These are phyloP conservation scores for Orbilia javanica DNA, from an alignment of 2,329 filamentous ascomycete species.

Conservation along the genomic window DNA sequence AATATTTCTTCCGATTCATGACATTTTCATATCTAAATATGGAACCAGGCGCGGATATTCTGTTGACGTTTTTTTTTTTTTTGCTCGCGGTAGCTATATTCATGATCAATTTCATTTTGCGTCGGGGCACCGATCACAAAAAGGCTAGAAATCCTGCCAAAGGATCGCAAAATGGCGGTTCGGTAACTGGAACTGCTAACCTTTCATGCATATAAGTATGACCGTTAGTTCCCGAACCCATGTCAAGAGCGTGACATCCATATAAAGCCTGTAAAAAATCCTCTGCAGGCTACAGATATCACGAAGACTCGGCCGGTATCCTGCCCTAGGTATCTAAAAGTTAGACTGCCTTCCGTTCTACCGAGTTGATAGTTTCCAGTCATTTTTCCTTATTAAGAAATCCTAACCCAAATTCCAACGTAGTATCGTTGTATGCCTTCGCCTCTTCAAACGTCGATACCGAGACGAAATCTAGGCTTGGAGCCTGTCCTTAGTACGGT, in stretches of 20 bases:
- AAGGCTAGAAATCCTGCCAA: conserved; percentile 7
- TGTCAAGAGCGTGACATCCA: neutral
- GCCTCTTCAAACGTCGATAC: conserved; percentile 7
- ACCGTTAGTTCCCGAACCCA: conserved; percentile 1
- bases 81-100: conserved; percentile 8
- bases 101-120: neutral
- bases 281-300: conserved; percentile 1
- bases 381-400: neutral
- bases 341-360: neutral
- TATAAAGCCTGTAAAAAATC: neutral
- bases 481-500: neutral
- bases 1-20: conserved; percentile 1
- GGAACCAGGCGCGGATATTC: conserved; percentile 8
- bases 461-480: neutral
- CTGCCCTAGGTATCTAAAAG: neutral
- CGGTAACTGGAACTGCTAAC: conserved; percentile 5
- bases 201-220: neutral
- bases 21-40: conserved; percentile 11
- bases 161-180: conserved; percentile 1
- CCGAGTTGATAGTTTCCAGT: neutral
- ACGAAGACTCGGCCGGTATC: conserved; percentile 2
- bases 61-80: no score
- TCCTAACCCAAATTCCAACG: conserved; percentile 11
- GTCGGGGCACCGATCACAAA: neutral
- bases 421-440: conserved; percentile 7